Conservation (phyloP, 2,329 filamentous ascomycete species). For the Pseudocercospora crystallina region DNA sequence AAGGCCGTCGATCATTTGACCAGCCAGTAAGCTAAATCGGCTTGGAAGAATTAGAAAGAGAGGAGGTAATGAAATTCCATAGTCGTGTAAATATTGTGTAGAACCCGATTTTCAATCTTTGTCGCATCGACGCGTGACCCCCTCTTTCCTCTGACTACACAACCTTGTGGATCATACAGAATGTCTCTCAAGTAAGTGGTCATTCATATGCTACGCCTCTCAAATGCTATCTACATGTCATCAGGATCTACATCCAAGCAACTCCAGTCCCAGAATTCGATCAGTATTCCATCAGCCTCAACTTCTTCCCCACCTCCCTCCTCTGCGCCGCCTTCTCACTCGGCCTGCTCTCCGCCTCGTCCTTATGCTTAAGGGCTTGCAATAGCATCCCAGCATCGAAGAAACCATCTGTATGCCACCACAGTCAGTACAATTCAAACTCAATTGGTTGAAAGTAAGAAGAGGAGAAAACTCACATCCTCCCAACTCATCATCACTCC, state of each 20-base stretch:
- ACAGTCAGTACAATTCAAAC: too few relatives aligned
- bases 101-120: too few relatives aligned
- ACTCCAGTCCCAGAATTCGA: neutral
- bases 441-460: neutral
- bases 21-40: slow-evolving; percentile 5
- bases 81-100: slow-evolving; percentile 2
- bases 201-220: too few relatives aligned
- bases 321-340: slow-evolving; percentile 60
- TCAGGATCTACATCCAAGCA: too few relatives aligned
- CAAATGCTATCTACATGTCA: too few relatives aligned
- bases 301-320: slow-evolving; percentile 71
- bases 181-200: too few relatives aligned
- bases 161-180: too few relatives aligned
- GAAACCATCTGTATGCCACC: slow-evolving; percentile 71
- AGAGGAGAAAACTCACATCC: slow-evolving; percentile 71
- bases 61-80: slow-evolving; percentile 1
- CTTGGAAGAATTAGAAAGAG: neutral
- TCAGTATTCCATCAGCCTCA: slow-evolving; percentile 69
- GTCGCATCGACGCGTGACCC: too few relatives aligned
- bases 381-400: slow-evolving; percentile 95
- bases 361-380: slow-evolving; percentile 75
- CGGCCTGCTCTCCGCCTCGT: slow-evolving; percentile 49
- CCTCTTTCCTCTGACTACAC: too few relatives aligned
- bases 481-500: slow-evolving; percentile 84
- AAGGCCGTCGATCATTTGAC: slow-evolving; percentile 27